Evolutionary conservation across 495 filamentous ascomycete species (phyloP), one percentile per base, ranked within the genome.

Genomic region (Hypoxylon lenormandii): DNA sequence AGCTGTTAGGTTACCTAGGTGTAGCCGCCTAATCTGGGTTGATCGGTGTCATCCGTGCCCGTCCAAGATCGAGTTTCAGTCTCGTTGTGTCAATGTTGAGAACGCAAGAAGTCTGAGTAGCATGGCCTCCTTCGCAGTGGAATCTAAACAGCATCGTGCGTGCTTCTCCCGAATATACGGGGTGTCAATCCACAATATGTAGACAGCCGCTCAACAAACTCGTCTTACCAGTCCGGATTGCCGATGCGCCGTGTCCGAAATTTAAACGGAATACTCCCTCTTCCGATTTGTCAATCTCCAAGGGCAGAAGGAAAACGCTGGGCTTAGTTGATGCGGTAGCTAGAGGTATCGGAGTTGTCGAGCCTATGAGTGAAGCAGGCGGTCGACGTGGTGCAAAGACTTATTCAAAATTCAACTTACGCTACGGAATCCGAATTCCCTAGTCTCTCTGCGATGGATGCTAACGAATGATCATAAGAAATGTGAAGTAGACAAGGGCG

Each of bases 171-270:
- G 62, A 66, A 62, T 43, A 61, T 33, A 59, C 18, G 46, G 47
- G 30, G 15, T 46, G 51, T 53, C 56, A 58, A 57, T 57, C 54
- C 66, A 30, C 52, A 36, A 33, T 51, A 70, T 70, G 61, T 50
- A 23, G 56, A 61, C 45, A 42, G 57, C 67, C 61, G 67, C 52
- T 65, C 61, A 58, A 65, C 55, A 70, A 60, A 51, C 50, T 49
- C 56, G 61, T 70, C 56, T 28, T 65, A 62, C 50, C 21, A 54
- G 51, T 30, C 26, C 61, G 45, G 51, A 37, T 49, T 47, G 45
- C 51, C 18, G 50, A 33, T 60, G 42, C 37, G 56, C 61, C 61
- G 61, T 70, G 61, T 51, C 46, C 51, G 51, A 65, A 52, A 37
- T 30, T 64, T 55, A 22, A 43, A 49, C 38, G 54, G 15, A 26